These are phyloP conservation scores for Tolypocladium ophioglossoides DNA, from an alignment of 2,329 filamentous ascomycete genomes.

Conservation along the genomic window DNA sequence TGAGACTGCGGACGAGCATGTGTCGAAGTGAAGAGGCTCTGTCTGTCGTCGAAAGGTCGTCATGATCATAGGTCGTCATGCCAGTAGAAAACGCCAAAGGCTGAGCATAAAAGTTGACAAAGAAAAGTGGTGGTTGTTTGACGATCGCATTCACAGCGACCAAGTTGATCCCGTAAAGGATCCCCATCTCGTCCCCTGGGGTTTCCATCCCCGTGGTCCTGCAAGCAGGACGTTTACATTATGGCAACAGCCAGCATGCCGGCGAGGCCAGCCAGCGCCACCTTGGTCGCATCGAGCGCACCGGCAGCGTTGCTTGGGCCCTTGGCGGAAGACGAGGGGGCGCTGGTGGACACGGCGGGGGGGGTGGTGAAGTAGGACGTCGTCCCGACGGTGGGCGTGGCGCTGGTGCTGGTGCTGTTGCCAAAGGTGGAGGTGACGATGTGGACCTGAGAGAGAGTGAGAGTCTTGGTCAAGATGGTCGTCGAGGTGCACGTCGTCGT, in stretches of 20 bases:
- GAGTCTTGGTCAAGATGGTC: constrained; percentile 37
- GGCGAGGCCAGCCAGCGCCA: constrained; percentile 37
- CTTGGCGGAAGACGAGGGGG: constrained; percentile 22
- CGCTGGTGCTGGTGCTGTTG: constrained; percentile 22
- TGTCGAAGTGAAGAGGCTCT: neutral
- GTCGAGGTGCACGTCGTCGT: constrained; percentile 40
- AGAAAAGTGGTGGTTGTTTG: neutral
- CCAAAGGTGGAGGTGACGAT: constrained; percentile 26
- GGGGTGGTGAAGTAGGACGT: constrained; percentile 11
- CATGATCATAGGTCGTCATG: constrained; percentile 2
- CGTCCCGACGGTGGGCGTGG: constrained; percentile 15
- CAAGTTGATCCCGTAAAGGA: neutral
- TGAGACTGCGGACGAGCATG: neutral
- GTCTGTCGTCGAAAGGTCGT: neutral
- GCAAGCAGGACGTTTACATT: constrained; percentile 27
- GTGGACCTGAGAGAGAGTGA: constrained; percentile 38
- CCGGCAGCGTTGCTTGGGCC: constrained; percentile 29
- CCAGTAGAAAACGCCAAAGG: neutral
- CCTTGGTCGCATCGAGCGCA: constrained; percentile 30
- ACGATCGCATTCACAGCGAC: constrained; percentile 1
- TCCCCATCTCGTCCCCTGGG: neutral
- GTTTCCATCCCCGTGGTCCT: neutral
- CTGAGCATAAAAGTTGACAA: constrained; percentile 1
- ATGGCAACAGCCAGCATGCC: constrained; percentile 40
- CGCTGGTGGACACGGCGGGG: constrained; percentile 9